Percentiles rank a stretch among this genome's conserved stretches.
These are phyloP conservation scores for Pisolithus marmoratus DNA, from an alignment of 768 basidiomycete genomes.

Conservation along the genomic window DNA sequence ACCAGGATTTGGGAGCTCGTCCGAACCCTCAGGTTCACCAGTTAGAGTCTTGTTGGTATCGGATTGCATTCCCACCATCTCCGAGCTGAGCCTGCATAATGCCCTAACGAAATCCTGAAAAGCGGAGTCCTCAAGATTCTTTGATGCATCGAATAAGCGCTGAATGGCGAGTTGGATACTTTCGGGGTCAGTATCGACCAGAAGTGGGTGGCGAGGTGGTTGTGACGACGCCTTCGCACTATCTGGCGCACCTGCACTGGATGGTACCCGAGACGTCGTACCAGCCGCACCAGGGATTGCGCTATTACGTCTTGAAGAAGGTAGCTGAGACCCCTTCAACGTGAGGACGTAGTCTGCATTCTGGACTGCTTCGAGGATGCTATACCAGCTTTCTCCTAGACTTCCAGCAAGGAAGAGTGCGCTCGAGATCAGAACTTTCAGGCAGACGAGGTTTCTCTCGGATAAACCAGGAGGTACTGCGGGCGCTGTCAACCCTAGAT, in stretches of 20 bases:
- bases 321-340: conserved; percentile 42
- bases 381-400: conserved; percentile 89
- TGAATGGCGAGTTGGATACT: conserved; percentile 71
- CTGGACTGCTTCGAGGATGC: conserved; percentile 84
- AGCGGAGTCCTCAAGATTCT: conserved; percentile 75
- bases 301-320: conserved; percentile 29
- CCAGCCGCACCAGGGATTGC: conserved; percentile 28
- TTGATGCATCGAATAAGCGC: conserved; percentile 80
- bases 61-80: conserved; percentile 90
- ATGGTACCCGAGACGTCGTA: conserved; percentile 35
- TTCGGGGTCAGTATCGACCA: conserved; percentile 72
- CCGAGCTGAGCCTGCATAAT: conserved; percentile 78
- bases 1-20: conserved; percentile 30
- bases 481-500: conserved; percentile 52
- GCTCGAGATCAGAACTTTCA: conserved; percentile 75
- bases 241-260: conserved; percentile 22
- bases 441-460: conserved; percentile 85
- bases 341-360: conserved; percentile 91
- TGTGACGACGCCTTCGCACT: conserved; percentile 17
- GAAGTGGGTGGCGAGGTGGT: conserved; percentile 48
- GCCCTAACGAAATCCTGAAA: conserved; percentile 75
- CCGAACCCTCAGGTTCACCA: conserved; percentile 24
- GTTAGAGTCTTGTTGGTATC: conserved; percentile 23
- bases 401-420: conserved; percentile 79
- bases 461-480: conserved; percentile 69